A percentile compares a stretch with the other conserved stretches of the same genome.
These are phyloP conservation scores for Lotus japonicus DNA, from an alignment of 306 rosid species.

Conservation along the genomic window DNA sequence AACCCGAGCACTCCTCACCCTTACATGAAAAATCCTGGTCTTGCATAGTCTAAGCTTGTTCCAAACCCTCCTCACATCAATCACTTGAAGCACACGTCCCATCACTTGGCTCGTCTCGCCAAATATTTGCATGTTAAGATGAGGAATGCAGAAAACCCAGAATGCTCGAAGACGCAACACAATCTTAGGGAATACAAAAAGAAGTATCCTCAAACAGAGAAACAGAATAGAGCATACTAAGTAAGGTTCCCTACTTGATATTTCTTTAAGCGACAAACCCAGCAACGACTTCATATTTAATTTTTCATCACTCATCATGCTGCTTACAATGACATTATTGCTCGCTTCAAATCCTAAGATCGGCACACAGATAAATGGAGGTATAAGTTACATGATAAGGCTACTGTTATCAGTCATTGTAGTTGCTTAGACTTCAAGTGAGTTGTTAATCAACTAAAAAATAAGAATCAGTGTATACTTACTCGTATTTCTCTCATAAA, in stretches of 20 bases:
- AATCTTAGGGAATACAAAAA: constrained; percentile 36
- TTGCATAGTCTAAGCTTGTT: constrained; percentile 58
- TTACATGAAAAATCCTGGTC: constrained; percentile 51
- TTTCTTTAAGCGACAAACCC: constrained; percentile 33
- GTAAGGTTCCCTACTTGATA: constrained; percentile 46
- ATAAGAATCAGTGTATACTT: constrained; percentile 18
- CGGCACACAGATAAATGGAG: neutral
- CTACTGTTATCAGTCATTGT: neutral
- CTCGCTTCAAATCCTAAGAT: constrained; percentile 48
- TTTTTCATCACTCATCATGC: constrained; percentile 18
- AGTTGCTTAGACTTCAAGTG: neutral
- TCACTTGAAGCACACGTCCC: constrained; percentile 54
- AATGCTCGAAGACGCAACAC: constrained; percentile 38
- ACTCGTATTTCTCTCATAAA: constrained; percentile 62
- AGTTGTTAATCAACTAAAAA: neutral
- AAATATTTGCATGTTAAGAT: constrained; percentile 63
- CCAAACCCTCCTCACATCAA: constrained; percentile 74
- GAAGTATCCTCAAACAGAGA: constrained; percentile 47
- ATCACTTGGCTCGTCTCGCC: constrained; percentile 69
- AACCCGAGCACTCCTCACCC: constrained; percentile 60
- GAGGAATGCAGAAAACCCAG: constrained; percentile 50
- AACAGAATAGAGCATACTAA: constrained; percentile 48
- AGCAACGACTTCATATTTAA: constrained; percentile 20
- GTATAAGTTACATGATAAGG: neutral
- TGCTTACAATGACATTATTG: constrained; percentile 18